These are phyloP conservation scores for Micractinium sp. DNA, from an alignment of 139 green algal species.

Conservation along the genomic window DNA sequence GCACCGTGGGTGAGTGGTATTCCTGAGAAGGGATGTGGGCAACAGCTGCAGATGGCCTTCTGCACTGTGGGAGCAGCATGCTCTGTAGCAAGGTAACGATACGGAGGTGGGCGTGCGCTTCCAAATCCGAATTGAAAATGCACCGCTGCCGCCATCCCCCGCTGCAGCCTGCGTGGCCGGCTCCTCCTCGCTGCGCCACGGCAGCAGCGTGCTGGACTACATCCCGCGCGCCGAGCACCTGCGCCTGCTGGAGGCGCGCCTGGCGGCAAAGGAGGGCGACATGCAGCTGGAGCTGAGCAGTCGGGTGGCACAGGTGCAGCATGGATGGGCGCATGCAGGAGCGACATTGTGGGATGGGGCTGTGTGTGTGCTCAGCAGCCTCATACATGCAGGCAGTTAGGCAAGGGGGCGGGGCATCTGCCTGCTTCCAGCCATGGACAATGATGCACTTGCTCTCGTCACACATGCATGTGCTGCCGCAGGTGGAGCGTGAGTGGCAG, in stretches of 20 bases:
- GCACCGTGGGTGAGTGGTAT: background rate
- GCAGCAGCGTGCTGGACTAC: slow-evolving; percentile 42
- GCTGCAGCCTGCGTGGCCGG: background rate
- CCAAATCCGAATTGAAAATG: no score
- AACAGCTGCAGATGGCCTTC: no score
- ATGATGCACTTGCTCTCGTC: no score
- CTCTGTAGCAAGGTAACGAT: no score
- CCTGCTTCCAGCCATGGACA: background rate
- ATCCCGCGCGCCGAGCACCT: slow-evolving; percentile 41
- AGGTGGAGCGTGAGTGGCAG: slow-evolving; percentile 35
- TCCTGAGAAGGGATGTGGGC: no score
- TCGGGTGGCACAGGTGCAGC: slow-evolving; percentile 13
- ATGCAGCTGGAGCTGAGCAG: slow-evolving; percentile 24
- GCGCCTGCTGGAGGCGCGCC: slow-evolving; percentile 38
- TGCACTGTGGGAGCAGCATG: background rate
- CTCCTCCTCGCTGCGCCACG: background rate
- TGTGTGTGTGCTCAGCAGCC: background rate
- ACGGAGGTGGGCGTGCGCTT: no score
- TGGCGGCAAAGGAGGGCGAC: slow-evolving; percentile 39
- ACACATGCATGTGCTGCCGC: background rate
- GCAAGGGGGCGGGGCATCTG: no score
- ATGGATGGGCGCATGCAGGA: background rate
- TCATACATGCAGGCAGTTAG: no score
- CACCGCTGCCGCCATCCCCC: background rate
- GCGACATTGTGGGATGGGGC: background rate